Conservation (phyloP, 305 asterid species). For the Solanum hybrid region DNA sequence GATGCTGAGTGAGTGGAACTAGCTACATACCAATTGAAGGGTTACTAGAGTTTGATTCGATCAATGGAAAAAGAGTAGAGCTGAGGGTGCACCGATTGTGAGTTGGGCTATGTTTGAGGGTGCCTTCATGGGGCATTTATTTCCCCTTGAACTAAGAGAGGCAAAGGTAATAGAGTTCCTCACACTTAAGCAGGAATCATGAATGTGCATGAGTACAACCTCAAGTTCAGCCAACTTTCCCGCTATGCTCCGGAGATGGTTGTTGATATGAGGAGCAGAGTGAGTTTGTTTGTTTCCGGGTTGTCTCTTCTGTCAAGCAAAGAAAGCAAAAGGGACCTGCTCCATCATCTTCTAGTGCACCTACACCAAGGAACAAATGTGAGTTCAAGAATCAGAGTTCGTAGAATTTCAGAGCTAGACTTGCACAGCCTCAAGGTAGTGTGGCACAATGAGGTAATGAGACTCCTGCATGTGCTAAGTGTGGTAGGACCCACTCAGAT, state of each 20-base stretch:
- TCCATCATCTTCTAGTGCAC: background rate
- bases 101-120: background rate
- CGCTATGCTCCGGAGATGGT: background rate
- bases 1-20: background rate
- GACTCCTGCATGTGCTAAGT: background rate
- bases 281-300: background rate
- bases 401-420: background rate
- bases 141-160: background rate
- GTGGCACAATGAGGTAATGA: background rate
- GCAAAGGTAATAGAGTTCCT: background rate
- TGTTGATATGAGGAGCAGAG: background rate
- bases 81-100: background rate
- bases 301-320: background rate
- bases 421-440: background rate
- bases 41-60: background rate
- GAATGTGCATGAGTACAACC: background rate
- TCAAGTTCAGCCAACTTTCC: background rate
- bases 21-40: background rate
- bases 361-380: background rate
- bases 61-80: background rate
- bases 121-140: background rate
- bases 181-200: background rate
- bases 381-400: background rate
- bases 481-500: background rate
- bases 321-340: background rate